Percentiles rank a stretch among this genome's conserved stretches.
phyloP scores from a whole-genome alignment of 805 yeast species.

The Kazachstania taianensis region DNA sequence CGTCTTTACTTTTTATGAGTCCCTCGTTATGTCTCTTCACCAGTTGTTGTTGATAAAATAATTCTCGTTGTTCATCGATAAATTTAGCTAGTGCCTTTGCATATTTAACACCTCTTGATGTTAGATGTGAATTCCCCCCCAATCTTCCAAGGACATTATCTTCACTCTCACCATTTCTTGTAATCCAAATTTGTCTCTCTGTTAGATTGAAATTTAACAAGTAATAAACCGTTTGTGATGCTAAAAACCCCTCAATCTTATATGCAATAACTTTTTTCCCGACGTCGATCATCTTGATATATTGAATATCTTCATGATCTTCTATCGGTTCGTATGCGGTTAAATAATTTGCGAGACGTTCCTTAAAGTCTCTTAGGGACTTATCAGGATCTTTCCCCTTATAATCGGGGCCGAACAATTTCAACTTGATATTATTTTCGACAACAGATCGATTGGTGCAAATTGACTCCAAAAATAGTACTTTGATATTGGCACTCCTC shows the following conservation, averaged over 20 bases:
- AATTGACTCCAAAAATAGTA: constrained; percentile 74
- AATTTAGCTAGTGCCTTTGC: constrained; percentile 65
- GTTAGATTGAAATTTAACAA: constrained; percentile 77
- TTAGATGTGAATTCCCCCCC: constrained; percentile 83
- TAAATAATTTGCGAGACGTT: constrained; percentile 73
- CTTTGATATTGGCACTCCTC: constrained; percentile 57
- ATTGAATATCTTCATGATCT: constrained; percentile 65
- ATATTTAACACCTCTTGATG: constrained; percentile 69
- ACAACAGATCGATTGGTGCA: constrained; percentile 74
- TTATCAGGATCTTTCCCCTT: constrained; percentile 68
- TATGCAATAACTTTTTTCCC: constrained; percentile 90
- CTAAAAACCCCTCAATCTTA: constrained; percentile 77
- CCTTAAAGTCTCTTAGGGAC: constrained; percentile 75
- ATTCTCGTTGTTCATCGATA: constrained; percentile 57
- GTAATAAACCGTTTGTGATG: constrained; percentile 89
- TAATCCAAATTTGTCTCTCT: constrained; percentile 87
- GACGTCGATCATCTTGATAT: constrained; percentile 91
- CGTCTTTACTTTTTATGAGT: constrained; percentile 9
- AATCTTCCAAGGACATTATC: constrained; percentile 79
- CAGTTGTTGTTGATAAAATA: constrained; percentile 47
- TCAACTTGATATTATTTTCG: constrained; percentile 74
- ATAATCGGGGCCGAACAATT: constrained; percentile 90
- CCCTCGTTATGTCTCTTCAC: constrained; percentile 38
- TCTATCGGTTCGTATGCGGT: constrained; percentile 85
- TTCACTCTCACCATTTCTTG: constrained; percentile 87